Evolutionary conservation across 371 early-diverging fungal genomes (phyloP), one percentile per base, ranked within the genome.

Genomic region (Rhizopus delemar): DNA sequence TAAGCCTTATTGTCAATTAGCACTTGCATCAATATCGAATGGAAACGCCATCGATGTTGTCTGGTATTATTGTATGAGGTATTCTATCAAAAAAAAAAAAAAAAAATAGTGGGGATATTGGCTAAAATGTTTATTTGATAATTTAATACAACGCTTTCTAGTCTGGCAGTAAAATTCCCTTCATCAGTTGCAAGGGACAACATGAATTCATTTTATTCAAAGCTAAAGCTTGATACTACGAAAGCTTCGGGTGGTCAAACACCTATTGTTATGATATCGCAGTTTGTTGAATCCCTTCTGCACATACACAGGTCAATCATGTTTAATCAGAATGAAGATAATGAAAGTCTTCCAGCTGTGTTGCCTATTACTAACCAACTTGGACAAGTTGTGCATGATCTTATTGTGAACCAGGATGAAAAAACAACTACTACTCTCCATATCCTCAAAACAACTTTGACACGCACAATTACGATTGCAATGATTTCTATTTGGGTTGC

Each of bases 1-100:
- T n/a, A 77, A 77, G 31, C 81, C 81, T 3, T 80, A 80, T 51
- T 75, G 69, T 12, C 81, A 80, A 55, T 31, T 80, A 2, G 81
- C 81, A 2, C 64, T 80, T 31, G 63, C 75, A 3, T 71, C 77
- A n/a, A 59, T 75, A 2, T 71, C 75, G 2, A 73, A 56, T 48
- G 77, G 81, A 4, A 77, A 72, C 41, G 75, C 68, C 0, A 77
- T 80, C 56, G 81, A 80, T 60, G 74, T 80, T 9, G 81, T 77
- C 11, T 80, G 75, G 72, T 77, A 77, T 35, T 80, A 80, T 53
- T 80, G 77, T 45, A 75, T 80, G 75, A 79, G 72, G 75, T 75
- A 71, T 22, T 22, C 22, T 22, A 22, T 22, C 22, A 22, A 59
- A 31, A 5, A 28, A 16, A 38, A 43, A 11, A 32, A 38, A 34